A percentile compares a stretch with the other conserved stretches of the same genome.
These are phyloP conservation scores for Papiliotrema laurentii DNA, from an alignment of 1,284 basidiomycete genomes.

Conservation along the genomic window DNA sequence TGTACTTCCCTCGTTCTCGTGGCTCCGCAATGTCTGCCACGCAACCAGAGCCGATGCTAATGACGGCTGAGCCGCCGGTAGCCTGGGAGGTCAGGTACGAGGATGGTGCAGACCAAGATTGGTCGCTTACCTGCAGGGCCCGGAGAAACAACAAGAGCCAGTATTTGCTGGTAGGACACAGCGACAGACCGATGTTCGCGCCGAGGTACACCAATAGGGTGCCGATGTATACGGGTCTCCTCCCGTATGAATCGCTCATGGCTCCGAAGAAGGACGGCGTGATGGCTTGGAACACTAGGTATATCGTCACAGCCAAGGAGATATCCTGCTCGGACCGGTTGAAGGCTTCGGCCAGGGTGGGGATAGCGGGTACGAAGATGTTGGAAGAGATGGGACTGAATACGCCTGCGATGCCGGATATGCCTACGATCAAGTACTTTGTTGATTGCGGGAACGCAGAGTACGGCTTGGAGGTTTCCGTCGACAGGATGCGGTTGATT, in stretches of 20 bases:
- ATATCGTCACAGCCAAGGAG: conserved; percentile 44
- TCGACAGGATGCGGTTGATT: conserved; percentile 4
- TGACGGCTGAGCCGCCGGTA: conserved; percentile 44
- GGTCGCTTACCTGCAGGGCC: conserved; percentile 35
- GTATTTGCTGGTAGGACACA: conserved; percentile 38
- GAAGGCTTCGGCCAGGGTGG: conserved; percentile 35
- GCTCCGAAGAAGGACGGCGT: conserved; percentile 45
- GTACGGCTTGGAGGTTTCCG: conserved; percentile 22
- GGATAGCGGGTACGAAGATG: conserved; percentile 44
- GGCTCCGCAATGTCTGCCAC: conserved; percentile 45
- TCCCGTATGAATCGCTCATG: conserved; percentile 34
- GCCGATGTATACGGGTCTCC: conserved; percentile 41
- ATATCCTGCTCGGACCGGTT: conserved; percentile 32
- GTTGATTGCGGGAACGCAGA: conserved; percentile 30
- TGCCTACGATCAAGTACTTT: conserved; percentile 17
- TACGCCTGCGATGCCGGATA: background rate
- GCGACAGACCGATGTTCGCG: conserved; percentile 42
- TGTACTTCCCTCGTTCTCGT: conserved; percentile 42
- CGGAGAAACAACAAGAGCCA: conserved; percentile 44
- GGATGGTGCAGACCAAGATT: no score
- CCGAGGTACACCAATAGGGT: conserved; percentile 43
- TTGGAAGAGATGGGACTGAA: conserved; percentile 20
- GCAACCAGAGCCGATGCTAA: conserved; percentile 43
- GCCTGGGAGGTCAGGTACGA: no score
- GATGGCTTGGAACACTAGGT: conserved; percentile 45